Percentiles rank a stretch among this genome's conserved stretches.
These are phyloP conservation scores for Suillus subalutaceus DNA, from an alignment of 768 basidiomycete genomes.

Conservation along the genomic window DNA sequence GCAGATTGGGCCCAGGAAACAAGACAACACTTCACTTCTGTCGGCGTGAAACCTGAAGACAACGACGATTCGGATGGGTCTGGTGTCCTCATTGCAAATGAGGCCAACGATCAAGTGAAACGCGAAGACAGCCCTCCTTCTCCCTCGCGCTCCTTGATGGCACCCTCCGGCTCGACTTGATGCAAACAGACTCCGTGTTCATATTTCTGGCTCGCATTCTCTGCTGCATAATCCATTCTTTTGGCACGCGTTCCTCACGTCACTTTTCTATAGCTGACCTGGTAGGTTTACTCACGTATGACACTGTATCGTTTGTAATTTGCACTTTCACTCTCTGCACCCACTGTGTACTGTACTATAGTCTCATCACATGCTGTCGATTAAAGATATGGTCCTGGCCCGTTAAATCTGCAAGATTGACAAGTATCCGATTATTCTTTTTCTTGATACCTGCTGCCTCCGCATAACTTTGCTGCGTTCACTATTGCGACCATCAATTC, in stretches of 20 bases:
- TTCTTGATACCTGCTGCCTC: neutral
- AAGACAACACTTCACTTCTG: slow-evolving; percentile 22
- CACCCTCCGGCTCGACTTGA: neutral
- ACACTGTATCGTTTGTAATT: neutral
- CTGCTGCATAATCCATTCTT: neutral
- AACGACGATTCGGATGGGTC: slow-evolving; percentile 30
- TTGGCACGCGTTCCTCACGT: neutral
- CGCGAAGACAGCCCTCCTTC: slow-evolving; percentile 18
- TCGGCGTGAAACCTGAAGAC: slow-evolving; percentile 18
- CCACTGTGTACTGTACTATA: neutral
- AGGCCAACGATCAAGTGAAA: slow-evolving; percentile 23
- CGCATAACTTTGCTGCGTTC: neutral
- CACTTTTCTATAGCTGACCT: neutral
- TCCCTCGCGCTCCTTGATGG: neutral
- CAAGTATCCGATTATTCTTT: neutral
- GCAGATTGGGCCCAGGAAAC: slow-evolving; percentile 35
- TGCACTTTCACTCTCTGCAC: neutral
- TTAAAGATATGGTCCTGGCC: neutral
- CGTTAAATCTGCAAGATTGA: neutral
- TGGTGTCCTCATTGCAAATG: slow-evolving; percentile 24
- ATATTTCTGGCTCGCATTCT: neutral
- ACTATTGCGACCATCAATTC: neutral
- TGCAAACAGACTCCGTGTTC: neutral
- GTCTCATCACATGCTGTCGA: neutral
- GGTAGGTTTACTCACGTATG: neutral